Conservation (phyloP, 202 grass and related monocot species). For the Schoenoplectus triqueter region DNA sequence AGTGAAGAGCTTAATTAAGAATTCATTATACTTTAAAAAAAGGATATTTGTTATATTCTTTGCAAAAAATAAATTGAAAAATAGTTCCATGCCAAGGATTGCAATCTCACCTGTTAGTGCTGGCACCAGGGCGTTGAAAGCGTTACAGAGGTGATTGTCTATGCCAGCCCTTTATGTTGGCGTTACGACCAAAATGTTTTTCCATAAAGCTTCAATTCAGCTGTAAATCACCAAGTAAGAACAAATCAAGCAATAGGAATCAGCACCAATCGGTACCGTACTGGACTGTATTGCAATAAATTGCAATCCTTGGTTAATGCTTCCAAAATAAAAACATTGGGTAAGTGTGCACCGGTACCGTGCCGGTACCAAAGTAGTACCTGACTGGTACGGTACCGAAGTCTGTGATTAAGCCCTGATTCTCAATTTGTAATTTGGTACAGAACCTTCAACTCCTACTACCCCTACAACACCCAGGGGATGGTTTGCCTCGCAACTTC, state of each 20-base stretch:
- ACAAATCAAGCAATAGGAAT: conserved; percentile 29
- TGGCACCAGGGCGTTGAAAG: conserved; percentile 30
- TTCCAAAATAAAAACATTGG: not conserved
- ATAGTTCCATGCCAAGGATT: conserved; percentile 30
- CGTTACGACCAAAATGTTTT: conserved; percentile 33
- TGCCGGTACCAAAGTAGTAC: conserved; percentile 1
- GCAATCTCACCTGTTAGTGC: conserved; percentile 29
- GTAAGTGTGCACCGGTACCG: not conserved
- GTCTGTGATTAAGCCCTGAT: not conserved
- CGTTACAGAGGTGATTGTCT: conserved; percentile 26
- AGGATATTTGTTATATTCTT: conserved; percentile 2
- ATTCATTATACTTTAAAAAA: not conserved
- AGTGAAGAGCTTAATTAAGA: not conserved
- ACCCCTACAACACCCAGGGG: conserved; percentile 46
- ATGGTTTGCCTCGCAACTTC: conserved; percentile 52
- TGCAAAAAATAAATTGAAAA: conserved; percentile 19
- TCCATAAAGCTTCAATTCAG: conserved; percentile 25
- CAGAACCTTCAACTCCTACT: conserved; percentile 63
- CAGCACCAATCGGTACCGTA: conserved; percentile 23
- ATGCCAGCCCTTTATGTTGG: conserved; percentile 22
- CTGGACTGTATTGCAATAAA: not conserved
- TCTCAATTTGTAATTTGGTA: conserved; percentile 44
- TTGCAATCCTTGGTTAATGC: conserved; percentile 36
- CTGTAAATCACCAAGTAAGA: conserved; percentile 30
- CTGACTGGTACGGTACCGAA: conserved; percentile 28